Evolutionary conservation across 2,329 filamentous ascomycete species (phyloP).

Genomic region (Arthrobotrys sinensis): DNA sequence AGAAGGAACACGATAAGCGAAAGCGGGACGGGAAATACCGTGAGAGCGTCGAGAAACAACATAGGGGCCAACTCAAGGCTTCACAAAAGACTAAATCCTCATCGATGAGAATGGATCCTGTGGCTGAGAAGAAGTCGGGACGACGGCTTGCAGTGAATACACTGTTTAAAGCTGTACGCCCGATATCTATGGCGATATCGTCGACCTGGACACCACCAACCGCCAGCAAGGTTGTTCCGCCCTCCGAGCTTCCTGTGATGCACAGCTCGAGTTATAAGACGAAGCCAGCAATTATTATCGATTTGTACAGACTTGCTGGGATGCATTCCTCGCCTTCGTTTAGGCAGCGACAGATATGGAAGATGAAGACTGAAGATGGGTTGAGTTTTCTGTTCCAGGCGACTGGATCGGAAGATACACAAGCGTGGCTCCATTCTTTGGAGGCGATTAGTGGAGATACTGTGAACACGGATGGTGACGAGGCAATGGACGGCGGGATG

Average conservation of each 20-base stretch:
- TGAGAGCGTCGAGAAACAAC: slow-evolving; percentile 64
- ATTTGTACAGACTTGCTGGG: slow-evolving; percentile 62
- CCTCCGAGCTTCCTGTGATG: slow-evolving; percentile 63
- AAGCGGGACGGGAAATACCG: slow-evolving; percentile 64
- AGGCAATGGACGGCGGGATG: slow-evolving; percentile 63
- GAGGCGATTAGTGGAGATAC: slow-evolving; percentile 63
- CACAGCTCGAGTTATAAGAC: slow-evolving; percentile 61
- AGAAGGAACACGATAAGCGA: slow-evolving; percentile 65
- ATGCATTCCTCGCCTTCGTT: slow-evolving; percentile 64
- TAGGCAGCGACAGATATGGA: slow-evolving; percentile 64
- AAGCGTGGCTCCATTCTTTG: slow-evolving; percentile 64
- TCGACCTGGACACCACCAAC: slow-evolving; percentile 65
- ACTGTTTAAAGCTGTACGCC: slow-evolving; percentile 65
- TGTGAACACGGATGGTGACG: slow-evolving; percentile 62
- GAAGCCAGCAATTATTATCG: slow-evolving; percentile 63
- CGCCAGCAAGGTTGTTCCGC: slow-evolving; percentile 62
- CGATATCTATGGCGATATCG: slow-evolving; percentile 65
- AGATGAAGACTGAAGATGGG: slow-evolving; percentile 63
- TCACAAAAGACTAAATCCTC: slow-evolving; percentile 63
- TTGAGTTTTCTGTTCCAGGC: slow-evolving; percentile 64
- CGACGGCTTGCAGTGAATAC: slow-evolving; percentile 64
- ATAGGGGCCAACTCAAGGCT: slow-evolving; percentile 63
- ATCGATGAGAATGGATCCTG: slow-evolving; percentile 62
- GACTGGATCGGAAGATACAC: slow-evolving; percentile 63
- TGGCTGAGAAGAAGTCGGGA: slow-evolving; percentile 63